A percentile compares a stretch with the other conserved stretches of the same genome.
Evolutionary conservation across 2,329 filamentous ascomycete species (phyloP).

Genomic region (Biscogniauxia mediterranea): DNA sequence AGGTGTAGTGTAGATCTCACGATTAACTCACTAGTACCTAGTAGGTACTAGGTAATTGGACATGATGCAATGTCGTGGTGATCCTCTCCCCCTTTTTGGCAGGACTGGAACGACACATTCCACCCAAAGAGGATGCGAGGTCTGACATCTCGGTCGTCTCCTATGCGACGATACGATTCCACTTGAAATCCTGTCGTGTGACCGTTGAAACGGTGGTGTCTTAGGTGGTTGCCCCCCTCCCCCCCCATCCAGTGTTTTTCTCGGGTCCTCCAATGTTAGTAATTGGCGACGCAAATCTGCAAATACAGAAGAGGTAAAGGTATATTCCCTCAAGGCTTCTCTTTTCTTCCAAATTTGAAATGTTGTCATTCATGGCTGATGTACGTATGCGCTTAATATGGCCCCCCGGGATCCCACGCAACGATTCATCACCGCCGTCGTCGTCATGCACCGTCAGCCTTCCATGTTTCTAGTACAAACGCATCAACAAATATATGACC

Average conservation of each 20-base stretch:
- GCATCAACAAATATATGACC: neutral
- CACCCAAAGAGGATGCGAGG: slow-evolving; percentile 18
- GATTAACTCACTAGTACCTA: slow-evolving; percentile 4
- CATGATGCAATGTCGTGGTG: slow-evolving; percentile 31
- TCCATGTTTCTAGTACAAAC: slow-evolving; percentile 1
- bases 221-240: slow-evolving; percentile 2
- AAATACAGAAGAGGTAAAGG: neutral
- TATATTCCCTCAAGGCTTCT: neutral
- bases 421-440: neutral
- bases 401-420: neutral
- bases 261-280: neutral
- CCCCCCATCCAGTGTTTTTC: neutral
- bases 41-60: neutral
- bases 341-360: neutral
- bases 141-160: slow-evolving; percentile 17
- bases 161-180: neutral
- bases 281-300: neutral
- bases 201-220: neutral
- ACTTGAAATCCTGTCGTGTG: neutral
- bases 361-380: neutral
- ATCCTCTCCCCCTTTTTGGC: slow-evolving; percentile 29
- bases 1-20: slow-evolving; percentile 15
- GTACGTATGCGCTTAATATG: neutral
- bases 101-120: slow-evolving; percentile 28
- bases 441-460: neutral